phyloP scores from a whole-genome alignment of 352 stramenopile genomes.

The Pythium angustatum region DNA sequence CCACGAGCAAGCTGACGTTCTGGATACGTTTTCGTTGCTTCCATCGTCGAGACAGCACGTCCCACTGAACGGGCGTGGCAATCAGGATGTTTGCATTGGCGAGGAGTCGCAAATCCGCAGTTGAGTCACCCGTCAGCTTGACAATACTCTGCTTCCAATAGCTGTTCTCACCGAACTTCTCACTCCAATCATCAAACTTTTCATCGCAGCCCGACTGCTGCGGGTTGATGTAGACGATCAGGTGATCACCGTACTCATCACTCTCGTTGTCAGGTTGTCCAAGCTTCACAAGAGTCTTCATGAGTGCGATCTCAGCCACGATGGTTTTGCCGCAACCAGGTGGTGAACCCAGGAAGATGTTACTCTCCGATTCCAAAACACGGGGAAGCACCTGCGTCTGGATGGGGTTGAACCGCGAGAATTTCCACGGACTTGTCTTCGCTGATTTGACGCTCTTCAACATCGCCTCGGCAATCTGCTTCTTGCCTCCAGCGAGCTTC shows the following conservation, averaged over 20 bases:
- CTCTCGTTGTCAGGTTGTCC: slow-evolving; percentile 52
- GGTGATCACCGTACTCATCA: slow-evolving; percentile 67
- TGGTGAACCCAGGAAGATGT: slow-evolving; percentile 95
- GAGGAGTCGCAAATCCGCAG: slow-evolving; percentile 93
- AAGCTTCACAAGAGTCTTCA: slow-evolving; percentile 86
- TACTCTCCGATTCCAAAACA: slow-evolving; percentile 95
- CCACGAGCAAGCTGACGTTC: slow-evolving; percentile 92
- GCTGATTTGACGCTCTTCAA: slow-evolving; percentile 45
- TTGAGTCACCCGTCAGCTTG: slow-evolving; percentile 93
- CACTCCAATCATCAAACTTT: slow-evolving; percentile 80
- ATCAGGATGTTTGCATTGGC: slow-evolving; percentile 92
- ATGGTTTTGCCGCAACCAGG: slow-evolving; percentile 95
- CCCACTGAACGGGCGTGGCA: slow-evolving; percentile 94
- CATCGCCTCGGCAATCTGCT: slow-evolving; percentile 54
- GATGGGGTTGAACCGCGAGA: slow-evolving; percentile 98
- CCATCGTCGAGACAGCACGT: slow-evolving; percentile 96
- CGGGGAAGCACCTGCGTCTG: slow-evolving; percentile 98
- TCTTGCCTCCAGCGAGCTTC: slow-evolving; percentile 69
- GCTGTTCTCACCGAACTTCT: slow-evolving; percentile 82
- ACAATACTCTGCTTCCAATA: slow-evolving; percentile 87
- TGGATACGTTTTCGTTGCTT: slow-evolving; percentile 97
- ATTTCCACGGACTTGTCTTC: slow-evolving; percentile 62
- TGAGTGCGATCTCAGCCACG: slow-evolving; percentile 95
- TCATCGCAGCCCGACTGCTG: slow-evolving; percentile 78
- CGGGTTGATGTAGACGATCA: slow-evolving; percentile 94